Percentiles rank a stretch among this genome's conserved stretches.
Evolutionary conservation across 352 stramenopile species (phyloP).

Genomic region (Phytophthora boehmeriae): DNA sequence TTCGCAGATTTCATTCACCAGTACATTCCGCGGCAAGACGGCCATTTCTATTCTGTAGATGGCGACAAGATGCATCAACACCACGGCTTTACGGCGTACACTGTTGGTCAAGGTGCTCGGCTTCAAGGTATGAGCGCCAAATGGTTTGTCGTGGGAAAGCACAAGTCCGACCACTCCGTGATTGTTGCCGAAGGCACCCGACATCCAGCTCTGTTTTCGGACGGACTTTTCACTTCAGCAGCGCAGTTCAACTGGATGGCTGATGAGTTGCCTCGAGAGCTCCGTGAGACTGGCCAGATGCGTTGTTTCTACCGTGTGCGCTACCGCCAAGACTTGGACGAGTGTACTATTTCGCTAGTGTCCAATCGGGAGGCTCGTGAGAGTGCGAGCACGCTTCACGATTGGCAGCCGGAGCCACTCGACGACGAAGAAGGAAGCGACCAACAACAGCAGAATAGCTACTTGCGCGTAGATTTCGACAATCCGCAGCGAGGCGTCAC

Average conservation of each 20-base stretch:
- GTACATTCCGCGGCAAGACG: slow-evolving; percentile 82
- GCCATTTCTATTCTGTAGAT: slow-evolving; percentile 85
- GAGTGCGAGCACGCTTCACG: slow-evolving; percentile 52
- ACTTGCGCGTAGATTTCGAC: slow-evolving; percentile 82
- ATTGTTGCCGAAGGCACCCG: slow-evolving; percentile 90
- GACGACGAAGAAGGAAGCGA: slow-evolving; percentile 7
- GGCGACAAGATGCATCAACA: slow-evolving; percentile 70
- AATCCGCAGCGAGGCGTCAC: slow-evolving; percentile 83
- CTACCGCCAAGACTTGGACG: slow-evolving; percentile 76
- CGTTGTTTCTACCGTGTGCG: slow-evolving; percentile 82
- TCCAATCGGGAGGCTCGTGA: slow-evolving; percentile 35
- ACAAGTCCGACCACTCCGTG: slow-evolving; percentile 72
- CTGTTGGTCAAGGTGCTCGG: slow-evolving; percentile 92
- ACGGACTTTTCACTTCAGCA: slow-evolving; percentile 80
- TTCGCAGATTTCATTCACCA: slow-evolving; percentile 93
- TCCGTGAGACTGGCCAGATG: slow-evolving; percentile 45
- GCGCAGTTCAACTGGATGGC: slow-evolving; percentile 92
- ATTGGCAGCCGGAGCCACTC: slow-evolving; percentile 39
- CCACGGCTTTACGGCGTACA: slow-evolving; percentile 89
- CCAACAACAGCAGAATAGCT: slow-evolving; percentile 18
- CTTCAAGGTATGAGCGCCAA: slow-evolving; percentile 89
- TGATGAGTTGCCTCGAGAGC: slow-evolving; percentile 45
- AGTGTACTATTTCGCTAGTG: slow-evolving; percentile 71
- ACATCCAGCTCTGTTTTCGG: slow-evolving; percentile 91
- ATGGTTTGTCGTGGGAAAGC: slow-evolving; percentile 91